Evolutionary conservation across 371 early-diverging fungal species (phyloP), one percentile per base, ranked within the genome.

Genomic region (Apophysomyces elegans): DNA sequence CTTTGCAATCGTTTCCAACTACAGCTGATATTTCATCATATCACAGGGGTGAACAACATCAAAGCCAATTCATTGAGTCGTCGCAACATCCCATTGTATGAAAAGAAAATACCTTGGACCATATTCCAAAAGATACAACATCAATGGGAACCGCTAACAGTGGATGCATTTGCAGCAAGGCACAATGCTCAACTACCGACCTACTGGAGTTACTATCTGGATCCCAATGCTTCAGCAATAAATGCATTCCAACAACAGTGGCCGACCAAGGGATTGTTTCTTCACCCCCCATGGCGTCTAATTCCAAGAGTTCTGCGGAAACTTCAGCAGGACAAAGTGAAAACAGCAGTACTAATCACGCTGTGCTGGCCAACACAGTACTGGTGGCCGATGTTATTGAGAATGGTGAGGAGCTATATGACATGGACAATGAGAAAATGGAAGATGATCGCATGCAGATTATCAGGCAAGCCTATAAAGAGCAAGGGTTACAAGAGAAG

Each of bases 111-210:
- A 1, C 69, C 66, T 32, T 26, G 5, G 8, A n/a, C 7, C 5
- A 3, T 39, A 11, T 70, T 70, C 45, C 8, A 66, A 35, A n/a
- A 7, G 37, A 64, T 68, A 47, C 61, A 58, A 60, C 36, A 18
- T 43, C 37, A 14, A 50, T 60, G 43, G 69, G 65, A 60, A 45
- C 57, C n/a, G 36, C 7, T 64, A 37, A 65, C 4, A 38, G 57
- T 81, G 13, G 81, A 81, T 50, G 68, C 66, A 18, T 81, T 81
- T 56, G 78, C 75, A 3, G 38, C 71, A 4, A 18, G 63, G 18
- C 54, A 62, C 59, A 75, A 64, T 47, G 18, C 67, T 36, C 54
- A 67, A 50, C 62, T 69, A 2, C 37, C 18, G 37, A 1, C 14
- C 14, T 78, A 37, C 47, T 74, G 73, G 75, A 68, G 36, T 54